A percentile compares a stretch with the other conserved stretches of the same genome.
phyloP scores from a whole-genome alignment of 2,329 filamentous ascomycete genomes.

The Xylariales sp. region DNA sequence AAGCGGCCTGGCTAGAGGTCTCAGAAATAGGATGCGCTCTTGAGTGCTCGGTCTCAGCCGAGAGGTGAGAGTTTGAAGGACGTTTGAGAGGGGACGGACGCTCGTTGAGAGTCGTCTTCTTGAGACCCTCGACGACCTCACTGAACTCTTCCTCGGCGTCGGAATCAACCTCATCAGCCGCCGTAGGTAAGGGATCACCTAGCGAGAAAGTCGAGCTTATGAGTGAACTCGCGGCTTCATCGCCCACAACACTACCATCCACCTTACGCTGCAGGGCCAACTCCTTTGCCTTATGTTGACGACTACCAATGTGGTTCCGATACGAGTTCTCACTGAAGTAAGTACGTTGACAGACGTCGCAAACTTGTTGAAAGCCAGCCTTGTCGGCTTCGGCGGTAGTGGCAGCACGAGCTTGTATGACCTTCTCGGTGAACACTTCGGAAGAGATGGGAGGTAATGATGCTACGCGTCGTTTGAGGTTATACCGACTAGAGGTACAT shows the following conservation, averaged over 20 bases:
- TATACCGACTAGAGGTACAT: constrained; percentile 65
- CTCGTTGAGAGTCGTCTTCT: constrained; percentile 49
- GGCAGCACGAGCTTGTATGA: constrained; percentile 81
- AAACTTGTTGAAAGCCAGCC: constrained; percentile 81
- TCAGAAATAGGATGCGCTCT: constrained; percentile 41
- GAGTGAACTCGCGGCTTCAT: constrained; percentile 76
- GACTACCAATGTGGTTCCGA: constrained; percentile 84
- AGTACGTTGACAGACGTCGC: constrained; percentile 78
- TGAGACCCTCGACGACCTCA: constrained; percentile 71
- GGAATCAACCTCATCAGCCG: constrained; percentile 49
- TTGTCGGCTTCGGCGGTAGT: constrained; percentile 81
- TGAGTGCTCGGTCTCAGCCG: constrained; percentile 35
- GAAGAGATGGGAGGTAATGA: constrained; percentile 86
- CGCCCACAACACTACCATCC: constrained; percentile 41
- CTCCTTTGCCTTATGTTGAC: constrained; percentile 76
- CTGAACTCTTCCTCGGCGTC: constrained; percentile 72
- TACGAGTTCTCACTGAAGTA: constrained; percentile 97
- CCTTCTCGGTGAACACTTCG: constrained; percentile 92
- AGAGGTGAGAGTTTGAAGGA: constrained; percentile 46
- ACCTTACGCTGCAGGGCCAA: constrained; percentile 38
- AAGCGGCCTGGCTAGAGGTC: constrained; percentile 34
- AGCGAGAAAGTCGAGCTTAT: constrained; percentile 90
- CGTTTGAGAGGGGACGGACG: constrained; percentile 48
- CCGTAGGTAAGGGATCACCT: constrained; percentile 64
- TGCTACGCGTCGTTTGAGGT: constrained; percentile 90